Percentiles rank a stretch among this genome's conserved stretches.
Conservation (phyloP, 2,329 filamentous ascomycete genomes). For the Bipolaris oryzae region DNA sequence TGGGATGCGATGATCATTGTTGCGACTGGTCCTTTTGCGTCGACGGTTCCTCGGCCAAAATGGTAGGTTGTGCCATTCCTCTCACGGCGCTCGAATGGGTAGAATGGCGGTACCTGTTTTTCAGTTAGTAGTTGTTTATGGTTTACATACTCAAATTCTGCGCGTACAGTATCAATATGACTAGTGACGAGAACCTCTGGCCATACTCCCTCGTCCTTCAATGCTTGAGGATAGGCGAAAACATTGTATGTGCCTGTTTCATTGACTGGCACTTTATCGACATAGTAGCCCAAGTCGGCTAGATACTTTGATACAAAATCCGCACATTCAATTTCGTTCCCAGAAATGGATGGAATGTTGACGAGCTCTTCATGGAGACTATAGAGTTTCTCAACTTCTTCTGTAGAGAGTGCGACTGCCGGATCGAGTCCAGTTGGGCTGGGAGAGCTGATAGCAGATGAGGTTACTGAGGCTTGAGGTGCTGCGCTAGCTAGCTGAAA, state of each 20-base stretch:
- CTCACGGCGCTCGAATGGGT: conserved; percentile 63
- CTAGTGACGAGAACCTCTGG: conserved; percentile 70
- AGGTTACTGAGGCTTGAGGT: conserved; percentile 12
- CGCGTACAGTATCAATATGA: conserved; percentile 72
- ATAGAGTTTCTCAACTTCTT: conserved; percentile 31
- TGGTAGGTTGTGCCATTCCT: conserved; percentile 58
- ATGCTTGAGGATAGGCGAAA: conserved; percentile 63
- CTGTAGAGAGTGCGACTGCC: conserved; percentile 12
- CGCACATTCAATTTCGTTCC: conserved; percentile 70
- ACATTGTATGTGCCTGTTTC: conserved; percentile 70
- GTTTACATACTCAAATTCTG: neutral
- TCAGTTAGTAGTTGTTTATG: neutral
- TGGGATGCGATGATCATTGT: conserved; percentile 72
- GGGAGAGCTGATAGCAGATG: conserved; percentile 10
- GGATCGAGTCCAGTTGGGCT: conserved; percentile 1
- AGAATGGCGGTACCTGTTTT: conserved; percentile 61
- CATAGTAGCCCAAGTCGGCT: conserved; percentile 54
- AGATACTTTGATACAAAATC: conserved; percentile 72
- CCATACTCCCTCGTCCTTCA: conserved; percentile 47
- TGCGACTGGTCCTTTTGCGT: conserved; percentile 62
- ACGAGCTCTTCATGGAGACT: conserved; percentile 32
- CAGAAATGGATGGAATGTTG: conserved; percentile 44
- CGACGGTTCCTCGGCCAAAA: conserved; percentile 73
- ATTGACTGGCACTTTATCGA: conserved; percentile 54
- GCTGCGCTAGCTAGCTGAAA: conserved; percentile 1